phyloP scores from a whole-genome alignment of 805 yeast species.

The baker's yeast (Saccharomyces cerevisiae) region DNA sequence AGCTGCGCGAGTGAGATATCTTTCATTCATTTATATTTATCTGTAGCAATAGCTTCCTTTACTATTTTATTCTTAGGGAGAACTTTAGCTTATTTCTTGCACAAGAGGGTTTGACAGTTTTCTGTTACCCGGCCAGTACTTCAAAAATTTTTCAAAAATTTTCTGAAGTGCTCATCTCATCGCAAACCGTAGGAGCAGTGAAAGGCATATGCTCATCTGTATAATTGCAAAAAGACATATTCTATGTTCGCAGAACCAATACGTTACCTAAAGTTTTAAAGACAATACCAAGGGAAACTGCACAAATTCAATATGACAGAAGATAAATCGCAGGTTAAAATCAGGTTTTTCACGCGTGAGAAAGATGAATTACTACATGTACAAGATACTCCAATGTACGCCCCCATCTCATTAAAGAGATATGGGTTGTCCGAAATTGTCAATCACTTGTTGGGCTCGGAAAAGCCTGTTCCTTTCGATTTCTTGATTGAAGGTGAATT shows the following conservation, averaged over 20 bases:
- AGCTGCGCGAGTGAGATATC: conserved; percentile 29
- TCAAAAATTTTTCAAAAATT: conserved; percentile 3
- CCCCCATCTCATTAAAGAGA: conserved; percentile 78
- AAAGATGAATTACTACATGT: conserved; percentile 65
- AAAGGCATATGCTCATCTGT: neutral
- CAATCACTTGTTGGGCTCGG: conserved; percentile 63
- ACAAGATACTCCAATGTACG: conserved; percentile 73
- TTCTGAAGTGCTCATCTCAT: conserved; percentile 14
- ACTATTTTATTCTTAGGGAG: too few species aligned
- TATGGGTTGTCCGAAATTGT: conserved; percentile 93
- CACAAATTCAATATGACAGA: conserved; percentile 11
- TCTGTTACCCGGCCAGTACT: neutral
- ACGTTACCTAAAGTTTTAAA: neutral
- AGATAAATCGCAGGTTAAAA: conserved; percentile 62
- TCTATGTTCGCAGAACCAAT: neutral
- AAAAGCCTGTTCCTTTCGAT: conserved; percentile 79
- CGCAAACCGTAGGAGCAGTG: neutral
- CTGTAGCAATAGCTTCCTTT: neutral
- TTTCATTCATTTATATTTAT: neutral
- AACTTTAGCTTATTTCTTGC: neutral
- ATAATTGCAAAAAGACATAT: neutral
- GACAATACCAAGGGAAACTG: neutral
- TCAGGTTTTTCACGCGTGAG: conserved; percentile 80
- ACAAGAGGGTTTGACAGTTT: too few species aligned
- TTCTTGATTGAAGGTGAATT: conserved; percentile 81